Evolutionary conservation across 2,329 filamentous ascomycete species (phyloP).

Genomic region (Elsinoe batatas): DNA sequence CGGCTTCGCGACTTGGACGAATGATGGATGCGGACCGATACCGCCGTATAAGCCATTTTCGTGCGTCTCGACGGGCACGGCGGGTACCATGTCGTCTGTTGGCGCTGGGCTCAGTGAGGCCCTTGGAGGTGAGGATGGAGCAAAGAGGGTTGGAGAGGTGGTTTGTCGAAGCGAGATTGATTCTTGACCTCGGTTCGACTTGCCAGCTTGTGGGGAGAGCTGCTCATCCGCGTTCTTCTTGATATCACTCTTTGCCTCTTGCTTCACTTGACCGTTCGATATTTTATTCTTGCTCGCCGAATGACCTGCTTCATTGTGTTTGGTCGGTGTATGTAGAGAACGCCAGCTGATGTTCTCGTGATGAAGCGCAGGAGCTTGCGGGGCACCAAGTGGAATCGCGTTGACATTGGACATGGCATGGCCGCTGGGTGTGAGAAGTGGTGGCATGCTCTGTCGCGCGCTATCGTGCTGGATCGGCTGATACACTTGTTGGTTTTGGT

Average conservation of each 20-base stretch:
- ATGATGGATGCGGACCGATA: constrained; percentile 49
- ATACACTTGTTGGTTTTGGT: background rate
- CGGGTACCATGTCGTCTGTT: constrained; percentile 7
- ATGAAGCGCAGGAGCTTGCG: too few species aligned
- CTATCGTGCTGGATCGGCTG: background rate
- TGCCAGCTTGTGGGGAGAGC: background rate
- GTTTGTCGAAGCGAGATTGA: background rate
- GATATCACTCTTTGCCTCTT: background rate
- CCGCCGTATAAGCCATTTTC: constrained; percentile 11
- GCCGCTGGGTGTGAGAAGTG: too few species aligned
- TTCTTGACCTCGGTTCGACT: constrained; percentile 1
- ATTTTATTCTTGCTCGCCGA: background rate
- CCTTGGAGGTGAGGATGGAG: background rate
- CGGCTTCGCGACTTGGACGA: constrained; percentile 56
- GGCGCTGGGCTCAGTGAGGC: background rate
- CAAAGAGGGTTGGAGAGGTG: constrained; percentile 1
- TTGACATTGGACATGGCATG: too few species aligned
- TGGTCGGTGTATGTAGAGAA: too few species aligned
- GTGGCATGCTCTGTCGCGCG: background rate
- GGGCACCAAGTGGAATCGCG: too few species aligned
- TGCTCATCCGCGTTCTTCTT: background rate
- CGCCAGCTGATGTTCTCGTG: too few species aligned
- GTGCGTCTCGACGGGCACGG: constrained; percentile 5
- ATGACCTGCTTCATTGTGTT: too few species aligned
- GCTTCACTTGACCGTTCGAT: background rate